These are phyloP conservation scores for Crucihimalaya himalaica DNA, from an alignment of 345 rosid genomes.

Conservation along the genomic window DNA sequence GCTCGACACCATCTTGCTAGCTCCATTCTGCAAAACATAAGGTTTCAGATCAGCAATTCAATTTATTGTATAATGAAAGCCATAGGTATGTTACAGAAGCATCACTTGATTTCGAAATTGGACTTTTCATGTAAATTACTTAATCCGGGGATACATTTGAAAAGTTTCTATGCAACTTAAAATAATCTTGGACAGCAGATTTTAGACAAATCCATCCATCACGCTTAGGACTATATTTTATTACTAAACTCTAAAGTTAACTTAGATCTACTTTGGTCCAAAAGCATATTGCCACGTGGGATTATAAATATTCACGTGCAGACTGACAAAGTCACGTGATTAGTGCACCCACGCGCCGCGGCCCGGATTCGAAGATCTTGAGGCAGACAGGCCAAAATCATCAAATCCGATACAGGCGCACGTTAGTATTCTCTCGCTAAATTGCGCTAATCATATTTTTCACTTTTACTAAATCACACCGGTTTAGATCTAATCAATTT, in stretches of 20 bases:
- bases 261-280: constrained; percentile 26
- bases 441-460: not conserved
- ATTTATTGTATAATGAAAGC: not conserved
- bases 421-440: not conserved
- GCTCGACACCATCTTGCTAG: constrained; percentile 39
- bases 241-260: not conserved
- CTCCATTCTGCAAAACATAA: constrained; percentile 36
- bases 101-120: not conserved
- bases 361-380: constrained; percentile 35
- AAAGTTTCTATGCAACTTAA: not conserved
- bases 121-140: not conserved
- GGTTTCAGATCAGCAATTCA: not conserved
- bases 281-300: constrained; percentile 15
- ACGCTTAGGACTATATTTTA: constrained; percentile 13
- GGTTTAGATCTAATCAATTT: constrained; percentile 14
- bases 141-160: not conserved
- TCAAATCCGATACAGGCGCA: constrained; percentile 3
- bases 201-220: not conserved
- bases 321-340: constrained; percentile 36
- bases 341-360: constrained; percentile 21
- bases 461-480: not conserved
- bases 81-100: not conserved
- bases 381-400: constrained; percentile 18
- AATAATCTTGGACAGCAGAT: not conserved
- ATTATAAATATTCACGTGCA: not conserved